Evolutionary conservation across 805 yeast genomes (phyloP), one percentile per base, ranked within the genome.

Genomic region (Tetrapisispora fleetii): DNA sequence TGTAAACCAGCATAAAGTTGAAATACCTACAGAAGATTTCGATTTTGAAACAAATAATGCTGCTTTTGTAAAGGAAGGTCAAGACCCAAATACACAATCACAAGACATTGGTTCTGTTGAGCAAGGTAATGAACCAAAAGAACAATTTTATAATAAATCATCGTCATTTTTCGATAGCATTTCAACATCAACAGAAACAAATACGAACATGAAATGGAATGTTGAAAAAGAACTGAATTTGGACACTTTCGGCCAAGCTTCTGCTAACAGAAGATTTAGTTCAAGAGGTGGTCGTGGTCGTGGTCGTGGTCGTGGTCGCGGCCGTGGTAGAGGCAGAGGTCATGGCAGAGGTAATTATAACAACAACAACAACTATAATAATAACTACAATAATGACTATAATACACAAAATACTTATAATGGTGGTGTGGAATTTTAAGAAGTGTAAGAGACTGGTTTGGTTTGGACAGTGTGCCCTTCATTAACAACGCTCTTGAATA

Each of bases 151-250:
- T 70, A 78, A 89, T 69, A 88, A 82, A 65, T 76, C 77, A 59
- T 78, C 88, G 14, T 89, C 97, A 1, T 91, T 93, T 66, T 91
- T 91, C 60, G 98, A 93, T 67, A 79, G 77, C 52, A 78, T 91
- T 49, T 84, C 95, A 11, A 78, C 88, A 11, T 81, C 88, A 4
- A 67, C 81, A 37, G 77, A 75, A 47, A 74, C 74, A 44, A 60
- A 67, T 24, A 60, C 64, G 9, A 64, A 63, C 28, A 71, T 79
- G 78, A 76, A 80, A 59, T 83, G 95, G 81, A 70, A 75, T 43
- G 85, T 82, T 55, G 95, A 87, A 59, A 81, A 83, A 52, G 68
- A 68, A 43, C 74, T 85, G 60, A 88, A 88, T 63, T 59, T 79
- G 67, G 95, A 86, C 65, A 87, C 95, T 1, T 88, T 87, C 67